A percentile compares a stretch with the other conserved stretches of the same genome.
Conservation (phyloP, 2,329 filamentous ascomycete species). For the Chaetomiaceae sp. region DNA sequence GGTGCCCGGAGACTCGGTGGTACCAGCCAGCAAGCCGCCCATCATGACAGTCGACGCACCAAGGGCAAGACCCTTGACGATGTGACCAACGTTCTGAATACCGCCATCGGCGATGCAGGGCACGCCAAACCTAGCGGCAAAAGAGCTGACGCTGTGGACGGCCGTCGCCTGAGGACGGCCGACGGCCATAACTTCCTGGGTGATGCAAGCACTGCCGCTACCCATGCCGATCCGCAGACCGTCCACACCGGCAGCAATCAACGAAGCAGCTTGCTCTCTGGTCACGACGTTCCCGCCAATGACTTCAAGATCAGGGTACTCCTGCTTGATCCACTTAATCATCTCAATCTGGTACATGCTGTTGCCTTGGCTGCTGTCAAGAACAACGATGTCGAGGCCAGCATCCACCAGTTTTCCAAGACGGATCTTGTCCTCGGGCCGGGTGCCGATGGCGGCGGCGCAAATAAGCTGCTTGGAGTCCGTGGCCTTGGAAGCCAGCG, state of each 20-base stretch:
- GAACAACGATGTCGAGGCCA: conserved; percentile 87
- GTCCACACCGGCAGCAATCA: conserved; percentile 92
- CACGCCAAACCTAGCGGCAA: conserved; percentile 88
- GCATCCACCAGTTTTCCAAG: conserved; percentile 86
- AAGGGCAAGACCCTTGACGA: conserved; percentile 94
- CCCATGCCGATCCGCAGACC: conserved; percentile 99
- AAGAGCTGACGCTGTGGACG: conserved; percentile 82
- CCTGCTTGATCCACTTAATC: conserved; percentile 91
- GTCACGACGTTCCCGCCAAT: conserved; percentile 99
- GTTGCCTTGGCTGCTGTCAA: conserved; percentile 97
- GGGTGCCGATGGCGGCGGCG: conserved; percentile 90
- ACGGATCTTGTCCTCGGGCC: conserved; percentile 84
- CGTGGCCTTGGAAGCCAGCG: conserved; percentile 89
- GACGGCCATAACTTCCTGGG: conserved; percentile 99
- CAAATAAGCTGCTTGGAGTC: conserved; percentile 97
- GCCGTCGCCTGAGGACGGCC: conserved; percentile 92
- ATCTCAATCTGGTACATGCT: conserved; percentile 98
- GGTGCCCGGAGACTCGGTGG: conserved; percentile 92
- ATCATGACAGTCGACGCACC: conserved; percentile 98
- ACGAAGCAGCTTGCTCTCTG: conserved; percentile 82
- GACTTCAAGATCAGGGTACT: conserved; percentile 80
- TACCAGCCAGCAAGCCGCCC: conserved; percentile 94
- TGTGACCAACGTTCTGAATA: conserved; percentile 97
- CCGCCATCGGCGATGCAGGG: conserved; percentile 97
- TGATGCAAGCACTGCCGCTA: conserved; percentile 95